A percentile compares a stretch with the other conserved stretches of the same genome.
Evolutionary conservation across 768 basidiomycete species (phyloP).

Genomic region (Collybia sordida): DNA sequence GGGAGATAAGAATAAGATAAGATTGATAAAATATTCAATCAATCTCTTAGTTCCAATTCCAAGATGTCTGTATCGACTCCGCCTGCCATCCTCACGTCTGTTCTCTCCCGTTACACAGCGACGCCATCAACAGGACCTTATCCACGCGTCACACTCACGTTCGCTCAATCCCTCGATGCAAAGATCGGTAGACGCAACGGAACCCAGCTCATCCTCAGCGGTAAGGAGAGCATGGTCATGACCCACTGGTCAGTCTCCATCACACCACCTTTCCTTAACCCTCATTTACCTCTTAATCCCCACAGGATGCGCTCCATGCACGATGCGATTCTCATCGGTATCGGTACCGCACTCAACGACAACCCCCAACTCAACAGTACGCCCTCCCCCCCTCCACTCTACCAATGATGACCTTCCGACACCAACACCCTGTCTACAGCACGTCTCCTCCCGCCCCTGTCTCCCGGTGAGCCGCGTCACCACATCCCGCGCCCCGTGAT

Average conservation of each 20-base stretch:
- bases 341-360: conserved; percentile 88
- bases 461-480: conserved; percentile 30
- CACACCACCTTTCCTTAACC: background rate
- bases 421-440: conserved; percentile 31
- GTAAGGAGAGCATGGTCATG: conserved; percentile 86
- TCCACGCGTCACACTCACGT: conserved; percentile 77
- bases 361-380: conserved; percentile 92
- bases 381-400: conserved; percentile 17
- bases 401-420: background rate
- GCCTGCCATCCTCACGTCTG: conserved; percentile 22
- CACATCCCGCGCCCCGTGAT: conserved; percentile 80
- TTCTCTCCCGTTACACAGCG: conserved; percentile 19
- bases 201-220: conserved; percentile 78
- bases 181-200: conserved; percentile 80
- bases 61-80: conserved; percentile 3
- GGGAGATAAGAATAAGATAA: no score
- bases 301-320: conserved; percentile 88
- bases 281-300: background rate
- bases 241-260: conserved; percentile 78
- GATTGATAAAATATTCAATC: no score
- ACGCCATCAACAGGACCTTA: conserved; percentile 24
- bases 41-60: no score
- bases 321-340: conserved; percentile 89
- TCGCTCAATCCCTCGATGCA: conserved; percentile 85
- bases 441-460: conserved; percentile 49